Evolutionary conservation across 306 rosid species (phyloP).

Genomic region (Cicer arietinum): DNA sequence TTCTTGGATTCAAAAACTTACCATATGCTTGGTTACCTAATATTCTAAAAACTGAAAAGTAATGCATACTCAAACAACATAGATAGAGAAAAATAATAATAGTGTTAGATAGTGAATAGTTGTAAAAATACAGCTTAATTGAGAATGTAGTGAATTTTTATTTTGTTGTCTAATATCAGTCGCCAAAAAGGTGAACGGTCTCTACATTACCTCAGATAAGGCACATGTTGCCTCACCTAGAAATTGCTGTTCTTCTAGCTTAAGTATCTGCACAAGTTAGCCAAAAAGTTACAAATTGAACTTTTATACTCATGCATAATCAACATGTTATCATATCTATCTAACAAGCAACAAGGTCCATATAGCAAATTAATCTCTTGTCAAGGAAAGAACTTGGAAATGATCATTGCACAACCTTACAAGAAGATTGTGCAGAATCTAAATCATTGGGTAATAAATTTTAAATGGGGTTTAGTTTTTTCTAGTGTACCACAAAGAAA

Average conservation of each 20-base stretch:
- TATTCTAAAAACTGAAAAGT: conserved; percentile 21
- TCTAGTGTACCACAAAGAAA: conserved; percentile 33
- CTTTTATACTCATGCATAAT: conserved; percentile 32
- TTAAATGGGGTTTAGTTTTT: conserved; percentile 13
- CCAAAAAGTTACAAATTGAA: conserved; percentile 40
- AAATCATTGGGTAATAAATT: background rate
- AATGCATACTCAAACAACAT: conserved; percentile 37
- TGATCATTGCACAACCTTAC: conserved; percentile 15
- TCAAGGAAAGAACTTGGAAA: conserved; percentile 15
- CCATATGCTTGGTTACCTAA: conserved; percentile 31
- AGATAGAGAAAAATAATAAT: conserved; percentile 20
- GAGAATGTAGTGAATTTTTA: conserved; percentile 29
- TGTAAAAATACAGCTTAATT: conserved; percentile 32
- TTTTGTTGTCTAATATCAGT: conserved; percentile 29
- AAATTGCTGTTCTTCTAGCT: conserved; percentile 93
- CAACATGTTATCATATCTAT: conserved; percentile 39
- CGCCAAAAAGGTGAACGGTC: conserved; percentile 30
- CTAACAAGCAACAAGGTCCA: conserved; percentile 28
- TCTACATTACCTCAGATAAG: conserved; percentile 78
- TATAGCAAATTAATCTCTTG: conserved; percentile 18
- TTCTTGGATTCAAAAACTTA: conserved; percentile 27
- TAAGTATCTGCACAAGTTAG: conserved; percentile 79
- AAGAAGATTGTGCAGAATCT: conserved; percentile 34
- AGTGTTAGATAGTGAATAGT: conserved; percentile 13
- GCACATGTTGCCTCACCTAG: conserved; percentile 94